Percentiles rank a stretch among this genome's conserved stretches.
Evolutionary conservation across 2,329 filamentous ascomycete species (phyloP).

Genomic region (Aschersonia sp.): DNA sequence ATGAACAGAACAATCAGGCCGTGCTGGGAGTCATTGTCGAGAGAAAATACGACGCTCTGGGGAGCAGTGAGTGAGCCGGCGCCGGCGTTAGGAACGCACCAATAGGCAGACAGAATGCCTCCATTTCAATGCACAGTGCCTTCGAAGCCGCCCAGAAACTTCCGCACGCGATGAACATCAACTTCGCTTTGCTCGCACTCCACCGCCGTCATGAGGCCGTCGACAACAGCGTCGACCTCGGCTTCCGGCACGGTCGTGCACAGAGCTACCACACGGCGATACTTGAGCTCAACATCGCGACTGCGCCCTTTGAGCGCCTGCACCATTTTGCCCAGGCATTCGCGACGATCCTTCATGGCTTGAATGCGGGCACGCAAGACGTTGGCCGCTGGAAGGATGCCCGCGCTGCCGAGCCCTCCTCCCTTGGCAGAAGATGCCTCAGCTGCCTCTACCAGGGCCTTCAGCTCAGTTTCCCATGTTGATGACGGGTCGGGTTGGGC

Average conservation of each 20-base stretch:
- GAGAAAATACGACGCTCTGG: too few species aligned
- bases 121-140: constrained; percentile 30
- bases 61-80: too few species aligned
- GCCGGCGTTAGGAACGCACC: too few species aligned
- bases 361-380: constrained; percentile 53
- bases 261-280: constrained; percentile 72
- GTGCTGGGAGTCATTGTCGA: too few species aligned
- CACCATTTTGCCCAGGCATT: constrained; percentile 51
- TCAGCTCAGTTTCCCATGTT: constrained; percentile 40
- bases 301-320: constrained; percentile 62
- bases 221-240: constrained; percentile 67
- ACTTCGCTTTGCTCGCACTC: constrained; percentile 72
- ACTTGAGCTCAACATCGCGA: constrained; percentile 73
- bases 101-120: too few species aligned
- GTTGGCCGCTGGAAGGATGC: constrained; percentile 40
- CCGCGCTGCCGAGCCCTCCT: constrained; percentile 21
- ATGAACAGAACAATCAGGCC: too few species aligned
- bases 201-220: constrained; percentile 69
- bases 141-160: constrained; percentile 70
- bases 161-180: constrained; percentile 60
- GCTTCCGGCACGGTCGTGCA: constrained; percentile 69
- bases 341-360: constrained; percentile 56
- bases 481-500: constrained; percentile 29
- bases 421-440: constrained; percentile 17
- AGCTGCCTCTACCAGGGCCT: constrained; percentile 28